Evolutionary conservation across 2,329 filamentous ascomycete genomes (phyloP).

Genomic region (Periconia sp.): DNA sequence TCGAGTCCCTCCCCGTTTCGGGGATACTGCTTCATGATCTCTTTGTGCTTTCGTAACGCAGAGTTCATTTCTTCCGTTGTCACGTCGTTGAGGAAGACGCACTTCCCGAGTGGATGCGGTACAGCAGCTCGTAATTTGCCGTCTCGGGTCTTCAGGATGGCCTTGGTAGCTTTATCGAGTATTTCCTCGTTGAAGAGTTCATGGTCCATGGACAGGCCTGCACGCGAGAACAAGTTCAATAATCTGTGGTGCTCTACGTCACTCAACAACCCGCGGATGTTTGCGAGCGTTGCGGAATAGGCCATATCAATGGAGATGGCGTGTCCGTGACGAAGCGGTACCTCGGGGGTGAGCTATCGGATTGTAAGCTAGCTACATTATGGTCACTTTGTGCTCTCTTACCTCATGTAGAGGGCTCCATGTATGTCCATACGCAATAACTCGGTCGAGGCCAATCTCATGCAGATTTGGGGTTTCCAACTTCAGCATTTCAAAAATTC

Average conservation of each 20-base stretch:
- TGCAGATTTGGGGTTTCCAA: constrained; percentile 76
- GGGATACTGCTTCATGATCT: constrained; percentile 66
- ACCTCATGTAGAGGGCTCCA: constrained; percentile 72
- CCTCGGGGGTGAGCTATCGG: constrained; percentile 66
- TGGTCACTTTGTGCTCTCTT: constrained; percentile 2
- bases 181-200: constrained; percentile 69
- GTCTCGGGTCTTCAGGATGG: constrained; percentile 74
- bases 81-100: constrained; percentile 73
- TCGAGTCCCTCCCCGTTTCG: constrained; percentile 70
- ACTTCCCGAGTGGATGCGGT: constrained; percentile 70
- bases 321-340: constrained; percentile 73
- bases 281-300: constrained; percentile 72
- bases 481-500: constrained; percentile 75
- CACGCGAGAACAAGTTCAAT: constrained; percentile 71
- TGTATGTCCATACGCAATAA: constrained; percentile 77
- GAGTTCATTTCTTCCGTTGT: constrained; percentile 65
- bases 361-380: constrained; percentile 12
- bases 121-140: constrained; percentile 72
- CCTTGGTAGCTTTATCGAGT: constrained; percentile 69
- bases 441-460: constrained; percentile 73
- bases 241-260: constrained; percentile 67
- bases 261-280: constrained; percentile 65
- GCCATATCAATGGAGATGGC: constrained; percentile 80
- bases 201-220: constrained; percentile 75
- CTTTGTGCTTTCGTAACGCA: constrained; percentile 68